Conservation (phyloP, 2,329 filamentous ascomycete species). For the Aspergillus vadensis region DNA sequence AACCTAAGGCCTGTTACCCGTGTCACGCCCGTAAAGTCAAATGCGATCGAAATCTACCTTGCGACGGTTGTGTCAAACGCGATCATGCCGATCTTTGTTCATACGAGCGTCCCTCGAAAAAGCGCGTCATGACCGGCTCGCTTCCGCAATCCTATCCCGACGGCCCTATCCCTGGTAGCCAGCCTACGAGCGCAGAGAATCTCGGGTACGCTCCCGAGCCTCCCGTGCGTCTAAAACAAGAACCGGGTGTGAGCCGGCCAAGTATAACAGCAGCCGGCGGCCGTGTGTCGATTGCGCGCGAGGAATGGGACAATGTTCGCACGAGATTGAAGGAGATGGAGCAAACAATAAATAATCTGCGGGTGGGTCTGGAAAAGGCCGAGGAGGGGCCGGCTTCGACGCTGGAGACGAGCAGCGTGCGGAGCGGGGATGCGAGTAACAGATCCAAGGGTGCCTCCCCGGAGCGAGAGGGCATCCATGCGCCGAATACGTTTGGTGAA, state of each 20-base stretch:
- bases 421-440: slow-evolving; percentile 33
- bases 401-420: slow-evolving; percentile 34
- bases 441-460: slow-evolving; percentile 39
- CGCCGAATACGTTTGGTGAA: slow-evolving; percentile 60
- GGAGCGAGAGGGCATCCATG: slow-evolving; percentile 60
- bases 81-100: slow-evolving; percentile 53
- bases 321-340: slow-evolving; percentile 47
- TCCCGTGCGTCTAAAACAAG: slow-evolving; percentile 28
- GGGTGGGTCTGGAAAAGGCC: slow-evolving; percentile 41
- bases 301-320: slow-evolving; percentile 49
- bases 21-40: slow-evolving; percentile 53
- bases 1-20: slow-evolving; percentile 51
- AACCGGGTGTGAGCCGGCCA: slow-evolving; percentile 19
- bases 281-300: slow-evolving; percentile 43
- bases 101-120: slow-evolving; percentile 52
- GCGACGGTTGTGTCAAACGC: slow-evolving; percentile 52
- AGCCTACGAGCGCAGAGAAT: slow-evolving; percentile 11
- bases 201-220: slow-evolving; percentile 24
- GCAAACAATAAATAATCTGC: slow-evolving; percentile 42
- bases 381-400: slow-evolving; percentile 33
- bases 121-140: slow-evolving; percentile 35
- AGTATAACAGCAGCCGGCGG: slow-evolving; percentile 19
- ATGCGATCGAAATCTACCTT: slow-evolving; percentile 52
- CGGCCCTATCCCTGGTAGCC: slow-evolving; percentile 21
- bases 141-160: slow-evolving; percentile 27